Evolutionary conservation across 1,139 yeast species (phyloP), one percentile per base, ranked within the genome.

Genomic region (Suhomyces anneliseae): DNA sequence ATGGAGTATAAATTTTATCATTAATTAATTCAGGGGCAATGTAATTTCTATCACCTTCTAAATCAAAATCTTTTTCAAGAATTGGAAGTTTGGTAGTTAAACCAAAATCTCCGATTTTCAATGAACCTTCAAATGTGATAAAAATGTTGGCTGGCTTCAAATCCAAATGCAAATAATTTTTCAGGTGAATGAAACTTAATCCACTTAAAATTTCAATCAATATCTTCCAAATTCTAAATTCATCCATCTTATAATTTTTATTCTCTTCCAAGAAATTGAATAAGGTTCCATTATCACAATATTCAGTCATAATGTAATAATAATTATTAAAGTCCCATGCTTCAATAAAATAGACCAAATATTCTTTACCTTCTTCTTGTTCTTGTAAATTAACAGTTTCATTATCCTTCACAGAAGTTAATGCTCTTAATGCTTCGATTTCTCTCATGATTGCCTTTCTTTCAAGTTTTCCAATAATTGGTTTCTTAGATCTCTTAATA

Each of bases 211-310:
- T 74, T 63, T 93, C 98, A 45, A 87, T 85, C 53, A 92, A 70
- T 37, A 95, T 92, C 69, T 93, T 93, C 99, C 99, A 93, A 38
- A 92, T 92, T 55, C 99, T 79, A 85, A 97, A 93, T 64, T 93
- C 99, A 64, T 93, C 99, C n/a, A 87, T 74, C 53, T 87, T 84
- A 48, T 95, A 95, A 54, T 72, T 73, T 47, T 69, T 70, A 62
- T 85, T 85, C 54, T 89, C 95, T 38, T 84, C 79, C 43, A 93
- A 68, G 62, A 93, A 93, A 47, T 82, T 80, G 61, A 85, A 95
- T 43, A 93, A 69, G 27, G 93, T 88, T 1, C 99, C 99, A 60
- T 93, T 92, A 62, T 93, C 99, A 68, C 97, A 93, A 62, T 74
- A 90, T 60, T 92, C 98, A 2, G 96, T 92, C 95, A 92, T 90